Evolutionary conservation across 768 basidiomycete species (phyloP).

Genomic region (Suillus subluteus): DNA sequence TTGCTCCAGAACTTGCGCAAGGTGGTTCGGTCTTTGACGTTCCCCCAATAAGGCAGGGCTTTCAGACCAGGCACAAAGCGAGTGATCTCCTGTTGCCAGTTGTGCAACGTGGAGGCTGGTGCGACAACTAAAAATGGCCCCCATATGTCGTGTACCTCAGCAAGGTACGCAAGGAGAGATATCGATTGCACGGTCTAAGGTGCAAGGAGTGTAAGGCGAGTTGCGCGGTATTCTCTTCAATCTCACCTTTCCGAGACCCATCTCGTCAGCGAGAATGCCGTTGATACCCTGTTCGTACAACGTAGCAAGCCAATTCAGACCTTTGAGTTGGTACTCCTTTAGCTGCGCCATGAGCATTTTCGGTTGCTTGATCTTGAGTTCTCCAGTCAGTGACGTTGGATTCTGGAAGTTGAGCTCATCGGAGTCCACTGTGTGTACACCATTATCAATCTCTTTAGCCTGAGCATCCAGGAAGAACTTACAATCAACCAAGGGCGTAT

Average conservation of each 20-base stretch:
- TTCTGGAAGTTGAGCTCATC: conserved; percentile 99
- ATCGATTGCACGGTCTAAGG: conserved; percentile 95
- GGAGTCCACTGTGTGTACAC: conserved; percentile 69
- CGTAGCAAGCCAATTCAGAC: conserved; percentile 96
- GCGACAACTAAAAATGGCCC: conserved; percentile 98
- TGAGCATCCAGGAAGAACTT: conserved; percentile 32
- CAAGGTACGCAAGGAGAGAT: conserved; percentile 91
- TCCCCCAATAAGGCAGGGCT: conserved; percentile 98
- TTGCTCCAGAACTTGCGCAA: conserved; percentile 98
- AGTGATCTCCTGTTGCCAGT: conserved; percentile 98
- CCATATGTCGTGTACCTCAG: conserved; percentile 98
- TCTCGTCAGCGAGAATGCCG: conserved; percentile 98
- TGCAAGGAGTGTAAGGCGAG: conserved; percentile 3
- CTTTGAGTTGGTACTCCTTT: conserved; percentile 98
- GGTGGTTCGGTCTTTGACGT: conserved; percentile 92
- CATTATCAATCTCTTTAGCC: conserved; percentile 12
- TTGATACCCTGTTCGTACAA: conserved; percentile 99
- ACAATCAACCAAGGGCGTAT: conserved; percentile 72
- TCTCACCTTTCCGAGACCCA: conserved; percentile 88
- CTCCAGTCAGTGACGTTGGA: conserved; percentile 86
- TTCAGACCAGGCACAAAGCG: conserved; percentile 94
- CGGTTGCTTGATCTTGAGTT: conserved; percentile 87
- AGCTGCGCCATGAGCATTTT: conserved; percentile 95
- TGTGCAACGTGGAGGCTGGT: conserved; percentile 95
- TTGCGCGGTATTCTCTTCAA: conserved; percentile 6